Evolutionary conservation across 768 basidiomycete species (phyloP), one percentile per base, ranked within the genome.

Genomic region (Trametes meyenii): DNA sequence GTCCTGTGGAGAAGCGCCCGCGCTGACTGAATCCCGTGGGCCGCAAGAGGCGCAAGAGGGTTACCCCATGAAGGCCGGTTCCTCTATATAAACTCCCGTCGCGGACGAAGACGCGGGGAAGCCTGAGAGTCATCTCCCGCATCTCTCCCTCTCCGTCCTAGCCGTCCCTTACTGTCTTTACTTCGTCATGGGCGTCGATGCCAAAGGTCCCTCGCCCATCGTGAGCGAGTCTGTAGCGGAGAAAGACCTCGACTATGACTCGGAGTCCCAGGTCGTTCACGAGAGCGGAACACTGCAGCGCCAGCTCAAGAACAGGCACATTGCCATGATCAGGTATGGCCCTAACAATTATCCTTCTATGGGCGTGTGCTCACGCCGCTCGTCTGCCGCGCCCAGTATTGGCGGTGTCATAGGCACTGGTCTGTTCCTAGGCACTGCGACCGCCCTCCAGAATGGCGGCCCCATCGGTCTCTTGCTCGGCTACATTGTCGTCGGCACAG

Each of bases 391-490:
- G 4, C 29, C 1, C 40, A 71, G 71, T 68, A 78, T 78, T 50
- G 77, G 77, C 58, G 76, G 74, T 69, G 78, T 80, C 36, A 81
- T 81, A 53, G 81, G 82, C 36, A 81, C 80, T 10, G 69, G 71
- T 66, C 67, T 75, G 21, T 74, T 74, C 66, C 64, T 75, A 62
- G 88, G 88, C 17, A 89, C 89, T 12, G 83, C 80, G 5, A 74
- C 65, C 19, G 73, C 83, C 13, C 70, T 84, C 11, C 55, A 54
- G 26, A 57, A 42, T 21, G 72, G 69, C 40, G 72, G 72, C 12
- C 92, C 92, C 1, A 72, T 88, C 43, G 92, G 88, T 69, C 80
- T 94, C 8, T 70, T 92, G 8, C 81, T 94, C 2, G 92, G 91
- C 13, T 94, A 90, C 68, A 61, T 78, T 0, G 63, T 73, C 17